A percentile compares a stretch with the other conserved stretches of the same genome.
These are phyloP conservation scores for Fusarium tricinctum DNA, from an alignment of 2,329 filamentous ascomycete genomes.

Conservation along the genomic window DNA sequence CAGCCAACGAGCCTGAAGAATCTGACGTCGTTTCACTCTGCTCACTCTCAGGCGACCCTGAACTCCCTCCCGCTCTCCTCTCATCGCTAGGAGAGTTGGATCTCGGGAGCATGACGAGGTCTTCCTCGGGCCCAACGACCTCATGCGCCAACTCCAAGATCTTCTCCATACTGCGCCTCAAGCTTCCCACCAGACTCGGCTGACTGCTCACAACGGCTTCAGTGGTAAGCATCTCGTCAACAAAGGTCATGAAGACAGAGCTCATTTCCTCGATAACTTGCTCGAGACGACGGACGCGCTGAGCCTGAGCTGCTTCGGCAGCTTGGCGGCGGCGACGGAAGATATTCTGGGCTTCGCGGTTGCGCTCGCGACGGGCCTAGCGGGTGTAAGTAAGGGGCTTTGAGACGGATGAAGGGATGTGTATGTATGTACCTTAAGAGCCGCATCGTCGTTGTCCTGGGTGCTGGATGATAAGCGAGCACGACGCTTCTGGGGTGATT, in stretches of 20 bases:
- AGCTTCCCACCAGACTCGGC: conserved; percentile 36
- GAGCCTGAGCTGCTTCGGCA: conserved; percentile 48
- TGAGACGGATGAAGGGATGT: background rate
- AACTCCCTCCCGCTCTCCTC: background rate
- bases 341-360: conserved; percentile 51
- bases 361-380: conserved; percentile 49
- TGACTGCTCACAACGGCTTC: conserved; percentile 43
- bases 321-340: conserved; percentile 49
- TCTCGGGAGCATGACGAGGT: conserved; percentile 28
- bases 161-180: conserved; percentile 41
- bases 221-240: conserved; percentile 49
- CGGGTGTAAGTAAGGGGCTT: conserved; percentile 19
- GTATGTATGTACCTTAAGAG: conserved; percentile 40
- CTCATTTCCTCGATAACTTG: conserved; percentile 51
- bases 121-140: conserved; percentile 47
- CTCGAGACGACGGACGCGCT: conserved; percentile 47
- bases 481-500: conserved; percentile 37
- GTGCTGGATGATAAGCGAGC: conserved; percentile 39
- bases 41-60: conserved; percentile 22
- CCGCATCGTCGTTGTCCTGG: conserved; percentile 44
- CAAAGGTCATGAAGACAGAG: conserved; percentile 48
- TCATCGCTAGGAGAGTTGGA: conserved; percentile 14
- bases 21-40: conserved; percentile 26
- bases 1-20: conserved; percentile 16
- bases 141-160: conserved; percentile 46